Percentiles rank a stretch among this genome's conserved stretches.
phyloP scores from a whole-genome alignment of 257 asterid genomes.

The Ilex aquifolium region DNA sequence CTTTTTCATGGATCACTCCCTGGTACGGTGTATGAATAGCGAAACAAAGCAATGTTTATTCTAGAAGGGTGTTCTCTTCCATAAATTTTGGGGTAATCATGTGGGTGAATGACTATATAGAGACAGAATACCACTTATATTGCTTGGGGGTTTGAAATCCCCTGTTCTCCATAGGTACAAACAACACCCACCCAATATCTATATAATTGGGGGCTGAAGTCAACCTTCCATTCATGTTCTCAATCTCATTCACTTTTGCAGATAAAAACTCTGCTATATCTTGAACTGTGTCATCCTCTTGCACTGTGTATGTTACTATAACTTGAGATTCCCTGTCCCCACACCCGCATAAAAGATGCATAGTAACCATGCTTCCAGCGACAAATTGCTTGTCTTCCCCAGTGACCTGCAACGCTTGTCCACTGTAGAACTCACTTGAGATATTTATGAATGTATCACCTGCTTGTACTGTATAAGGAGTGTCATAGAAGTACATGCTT shows the following conservation, averaged over 20 bases:
- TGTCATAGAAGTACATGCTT: slow-evolving; percentile 52
- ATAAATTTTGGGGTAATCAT: no score
- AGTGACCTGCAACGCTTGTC: slow-evolving; percentile 44
- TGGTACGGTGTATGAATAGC: not conserved
- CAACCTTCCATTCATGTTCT: slow-evolving; percentile 46
- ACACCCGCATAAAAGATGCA: slow-evolving; percentile 72
- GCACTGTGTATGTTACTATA: slow-evolving; percentile 71
- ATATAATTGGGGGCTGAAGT: slow-evolving; percentile 27
- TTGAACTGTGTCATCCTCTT: slow-evolving; percentile 48
- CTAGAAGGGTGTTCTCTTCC: no score
- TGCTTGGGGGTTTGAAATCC: slow-evolving; percentile 29
- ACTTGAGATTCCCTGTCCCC: slow-evolving; percentile 39
- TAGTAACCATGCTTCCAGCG: slow-evolving; percentile 19
- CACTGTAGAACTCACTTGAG: slow-evolving; percentile 43
- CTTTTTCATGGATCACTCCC: no score
- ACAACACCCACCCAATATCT: slow-evolving; percentile 53
- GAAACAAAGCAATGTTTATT: not conserved
- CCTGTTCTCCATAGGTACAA: slow-evolving; percentile 51
- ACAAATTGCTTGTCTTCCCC: slow-evolving; percentile 21
- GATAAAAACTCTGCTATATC: slow-evolving; percentile 34
- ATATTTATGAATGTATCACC: slow-evolving; percentile 35
- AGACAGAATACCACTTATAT: slow-evolving; percentile 17
- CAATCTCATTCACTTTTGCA: slow-evolving; percentile 35
- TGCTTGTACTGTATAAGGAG: slow-evolving; percentile 25
- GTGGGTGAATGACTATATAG: no score